These are phyloP conservation scores for Houttuynia cordata DNA, from an alignment of 164 flowering plant species.

Conservation along the genomic window DNA sequence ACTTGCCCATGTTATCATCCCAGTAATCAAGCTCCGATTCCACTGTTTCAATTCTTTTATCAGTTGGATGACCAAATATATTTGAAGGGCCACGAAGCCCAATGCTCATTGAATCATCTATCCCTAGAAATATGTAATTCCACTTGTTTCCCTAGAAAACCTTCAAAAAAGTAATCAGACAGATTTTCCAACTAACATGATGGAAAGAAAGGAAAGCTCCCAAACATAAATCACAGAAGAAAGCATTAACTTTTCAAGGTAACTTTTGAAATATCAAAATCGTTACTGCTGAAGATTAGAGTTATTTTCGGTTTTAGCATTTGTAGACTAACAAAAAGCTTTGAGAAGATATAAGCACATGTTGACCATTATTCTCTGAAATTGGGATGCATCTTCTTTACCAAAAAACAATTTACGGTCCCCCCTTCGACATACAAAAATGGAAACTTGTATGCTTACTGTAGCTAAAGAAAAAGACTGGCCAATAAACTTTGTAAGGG, in stretches of 20 bases:
- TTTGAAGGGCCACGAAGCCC: constrained; percentile 17
- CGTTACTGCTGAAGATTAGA: too few relatives aligned
- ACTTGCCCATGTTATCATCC: constrained; percentile 4
- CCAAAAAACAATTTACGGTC: background rate
- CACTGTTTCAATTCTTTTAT: constrained; percentile 7
- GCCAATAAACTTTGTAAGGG: background rate
- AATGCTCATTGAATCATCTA: constrained; percentile 12
- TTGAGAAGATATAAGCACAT: too few relatives aligned
- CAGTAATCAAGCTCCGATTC: constrained; percentile 12
- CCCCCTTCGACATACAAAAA: background rate
- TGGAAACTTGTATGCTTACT: background rate
- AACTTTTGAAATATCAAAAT: too few relatives aligned
- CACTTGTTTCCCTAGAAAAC: constrained; percentile 12
- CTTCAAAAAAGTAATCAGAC: constrained; percentile 6
- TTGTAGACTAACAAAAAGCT: too few relatives aligned
- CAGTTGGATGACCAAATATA: constrained; percentile 15
- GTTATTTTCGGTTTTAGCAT: too few relatives aligned
- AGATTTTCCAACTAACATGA: background rate
- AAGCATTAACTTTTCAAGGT: too few relatives aligned
- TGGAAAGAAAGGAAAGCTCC: background rate
- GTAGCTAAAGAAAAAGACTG: background rate
- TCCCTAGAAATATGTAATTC: constrained; percentile 11
- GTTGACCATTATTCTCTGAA: too few relatives aligned
- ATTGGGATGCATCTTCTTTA: too few relatives aligned
- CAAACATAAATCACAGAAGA: too few relatives aligned